Percentiles rank a stretch among this genome's conserved stretches.
phyloP scores from a whole-genome alignment of 1,284 basidiomycete genomes.

The Leccinum griseonigrum region DNA sequence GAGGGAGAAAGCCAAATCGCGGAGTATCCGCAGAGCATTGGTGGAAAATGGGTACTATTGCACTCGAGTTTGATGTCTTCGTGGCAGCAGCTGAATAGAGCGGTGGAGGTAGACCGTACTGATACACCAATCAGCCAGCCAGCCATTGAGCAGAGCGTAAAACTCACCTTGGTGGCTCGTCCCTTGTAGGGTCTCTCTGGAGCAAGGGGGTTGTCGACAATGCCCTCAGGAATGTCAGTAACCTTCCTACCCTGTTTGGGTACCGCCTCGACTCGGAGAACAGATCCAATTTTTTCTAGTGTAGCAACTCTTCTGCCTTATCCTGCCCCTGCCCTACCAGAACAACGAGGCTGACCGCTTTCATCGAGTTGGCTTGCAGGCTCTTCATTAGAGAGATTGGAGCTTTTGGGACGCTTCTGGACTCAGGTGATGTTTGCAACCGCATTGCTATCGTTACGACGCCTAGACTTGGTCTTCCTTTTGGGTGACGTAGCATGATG shows the following conservation, averaged over 20 bases:
- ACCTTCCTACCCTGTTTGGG: background rate
- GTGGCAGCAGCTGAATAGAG: background rate
- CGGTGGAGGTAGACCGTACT: background rate
- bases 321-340: background rate
- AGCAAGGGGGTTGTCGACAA: background rate
- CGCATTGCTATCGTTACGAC: background rate
- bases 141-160: background rate
- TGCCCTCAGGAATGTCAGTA: background rate
- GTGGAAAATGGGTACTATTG: background rate
- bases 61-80: background rate
- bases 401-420: background rate
- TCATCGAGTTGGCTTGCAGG: background rate
- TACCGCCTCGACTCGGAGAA: background rate
- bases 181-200: background rate
- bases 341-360: background rate
- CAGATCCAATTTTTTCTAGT: background rate
- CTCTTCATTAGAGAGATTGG: background rate
- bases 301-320: background rate
- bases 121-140: background rate
- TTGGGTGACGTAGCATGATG: background rate
- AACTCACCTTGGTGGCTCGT: background rate
- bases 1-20: background rate
- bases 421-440: background rate
- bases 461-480: background rate
- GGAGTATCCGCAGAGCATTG: background rate